phyloP scores from a whole-genome alignment of 768 basidiomycete species.

The Clathrus columnatus region DNA sequence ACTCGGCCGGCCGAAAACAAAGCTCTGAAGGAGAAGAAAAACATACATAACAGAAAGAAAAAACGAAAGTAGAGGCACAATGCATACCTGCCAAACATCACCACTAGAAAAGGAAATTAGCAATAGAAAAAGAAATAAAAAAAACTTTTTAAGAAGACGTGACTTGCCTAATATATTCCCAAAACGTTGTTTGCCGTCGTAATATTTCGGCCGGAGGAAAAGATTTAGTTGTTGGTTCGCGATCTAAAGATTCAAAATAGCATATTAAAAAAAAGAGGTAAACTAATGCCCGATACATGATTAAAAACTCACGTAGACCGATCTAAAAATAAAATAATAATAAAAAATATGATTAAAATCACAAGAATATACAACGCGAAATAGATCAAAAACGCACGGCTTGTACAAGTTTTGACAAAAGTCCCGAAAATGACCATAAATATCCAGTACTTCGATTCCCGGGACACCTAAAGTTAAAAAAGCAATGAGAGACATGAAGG shows the following conservation, averaged over 20 bases:
- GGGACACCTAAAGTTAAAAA: background rate
- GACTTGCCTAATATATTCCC: slow-evolving; percentile 7
- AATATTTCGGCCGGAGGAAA: background rate
- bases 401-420: slow-evolving; percentile 10
- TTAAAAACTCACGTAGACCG: slow-evolving; percentile 2
- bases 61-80: too few species aligned
- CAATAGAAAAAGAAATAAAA: background rate
- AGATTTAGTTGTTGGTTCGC: slow-evolving; percentile 2
- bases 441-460: slow-evolving; percentile 7
- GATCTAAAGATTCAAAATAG: too few species aligned
- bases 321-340: slow-evolving; percentile 3
- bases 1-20: slow-evolving; percentile 8
- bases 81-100: slow-evolving; percentile 9
- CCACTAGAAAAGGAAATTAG: background rate
- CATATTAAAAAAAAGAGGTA: background rate
- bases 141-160: background rate
- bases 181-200: slow-evolving; percentile 6
- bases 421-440: slow-evolving; percentile 9
- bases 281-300: background rate
- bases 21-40: background rate
- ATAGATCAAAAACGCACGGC: slow-evolving; percentile 2
- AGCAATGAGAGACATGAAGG: background rate
- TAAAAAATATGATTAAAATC: background rate
- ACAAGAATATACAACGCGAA: background rate
- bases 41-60: background rate